Base-by-base conservation (phyloP, 1,139 yeast species). In the Komagataea norvegica region DNA sequence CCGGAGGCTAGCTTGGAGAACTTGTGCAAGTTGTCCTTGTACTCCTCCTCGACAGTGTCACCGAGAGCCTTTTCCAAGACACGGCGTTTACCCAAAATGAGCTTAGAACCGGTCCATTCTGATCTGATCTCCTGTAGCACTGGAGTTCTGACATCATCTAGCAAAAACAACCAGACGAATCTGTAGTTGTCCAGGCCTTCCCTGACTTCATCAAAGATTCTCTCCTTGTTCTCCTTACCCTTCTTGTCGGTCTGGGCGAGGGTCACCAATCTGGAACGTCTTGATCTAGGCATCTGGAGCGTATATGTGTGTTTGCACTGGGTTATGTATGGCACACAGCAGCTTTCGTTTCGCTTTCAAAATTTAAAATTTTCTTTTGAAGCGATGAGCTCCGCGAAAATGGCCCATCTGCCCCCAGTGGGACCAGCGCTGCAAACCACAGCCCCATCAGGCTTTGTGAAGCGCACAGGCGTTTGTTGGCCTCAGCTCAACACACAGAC, bases 171-270 rank as follows among this genome's bases (percentile, higher is more conserved):
- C 91, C 95, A 91, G 33, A 77, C 80, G 62, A 79, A 86, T 56
- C 77, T 76, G 64, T 67, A 83, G 36, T 74, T 70, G 55, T 91
- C 97, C 44, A 91, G 73, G 17, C 84, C 79, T 46, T 74, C 73
- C 65, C 96, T 79, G 40, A 91, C 82, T 49, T 88, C 96, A 56
- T 88, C 95, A 49, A 88, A 91, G 52, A 89, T 79, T 57, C 91
- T 74, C 53, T 79, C 91, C 62, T 91, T 91, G 63, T 88, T 89
- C 54, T 87, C 96, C 51, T 81, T 80, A 39, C 96, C 96, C 62
- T 91, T 91, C 65, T 88, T 91, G 49, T 88, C 96, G 45, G 97
- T 89, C 61, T 89, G 91, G 26, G 98, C 91, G 54, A 91, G 72
- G n/a, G 97, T 86, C 45, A 91, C 95, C 55, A 85, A 78, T 74